Evolutionary conservation across 2,329 filamentous ascomycete species (phyloP), one percentile per base, ranked within the genome.

Genomic region (Botrytis cinerea): DNA sequence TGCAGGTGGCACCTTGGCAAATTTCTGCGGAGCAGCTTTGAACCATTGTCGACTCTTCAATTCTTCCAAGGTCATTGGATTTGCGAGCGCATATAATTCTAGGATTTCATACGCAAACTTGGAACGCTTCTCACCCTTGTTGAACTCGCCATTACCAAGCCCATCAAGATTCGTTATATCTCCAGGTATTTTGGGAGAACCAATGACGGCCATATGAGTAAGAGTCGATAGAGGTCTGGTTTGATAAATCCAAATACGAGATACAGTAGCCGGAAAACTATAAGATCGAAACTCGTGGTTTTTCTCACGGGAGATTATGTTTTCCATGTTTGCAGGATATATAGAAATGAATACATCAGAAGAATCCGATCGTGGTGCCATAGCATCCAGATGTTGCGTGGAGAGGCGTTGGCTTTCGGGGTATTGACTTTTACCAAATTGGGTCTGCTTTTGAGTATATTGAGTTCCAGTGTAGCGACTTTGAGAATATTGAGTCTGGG

Each of bases 181-280:
- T 0, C 84, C 87, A 0, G 85, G 85, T n/a, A 77, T 73, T 78
- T 85, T 85, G 0, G 85, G 82, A 0, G 82, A 79, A 0, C 86
- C 83, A 25, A 91, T 84, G 18, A 84, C 84, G 22, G 88, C 89
- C 85, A 91, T 89, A 78, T 91, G 90, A 70, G 83, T 85, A 14
- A 92, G 80, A 72, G 86, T 81, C n/a, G 81, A 83, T 16, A 81
- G 78, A 0, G 84, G 86, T 46, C 78, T 81, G 25, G 83, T 87
- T 25, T 84, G 84, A 76, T 90, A 89, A 25, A 92, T 83, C 90
- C 90, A 92, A 77, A 91, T 84, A n/a, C 90, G 88, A 28, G 81
- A 83, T 8, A 90, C 87, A 25, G 85, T 83, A 4, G 82, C 78
- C 2, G 88, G 87, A 35, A 92, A 85, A 67, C 84, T 85, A 82